Evolutionary conservation across 2,329 filamentous ascomycete genomes (phyloP).

Genomic region (Pezicula radicicola): DNA sequence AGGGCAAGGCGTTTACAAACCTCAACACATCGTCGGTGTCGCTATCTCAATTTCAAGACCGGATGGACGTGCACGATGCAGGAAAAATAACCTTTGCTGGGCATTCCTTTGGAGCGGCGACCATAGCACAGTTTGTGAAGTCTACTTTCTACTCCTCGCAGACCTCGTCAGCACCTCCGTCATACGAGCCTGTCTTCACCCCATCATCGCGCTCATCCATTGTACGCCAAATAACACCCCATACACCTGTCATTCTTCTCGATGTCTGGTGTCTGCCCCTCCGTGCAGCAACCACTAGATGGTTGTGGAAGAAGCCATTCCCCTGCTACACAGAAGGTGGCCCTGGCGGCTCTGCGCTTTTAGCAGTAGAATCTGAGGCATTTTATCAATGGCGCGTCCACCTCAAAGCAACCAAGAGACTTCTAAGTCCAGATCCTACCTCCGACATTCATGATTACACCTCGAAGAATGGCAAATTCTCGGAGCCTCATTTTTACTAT

Average conservation of each 20-base stretch:
- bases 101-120: slow-evolving; percentile 79
- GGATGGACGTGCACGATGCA: slow-evolving; percentile 65
- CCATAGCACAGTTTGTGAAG: slow-evolving; percentile 74
- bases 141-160: slow-evolving; percentile 63
- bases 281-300: slow-evolving; percentile 55
- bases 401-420: slow-evolving; percentile 63
- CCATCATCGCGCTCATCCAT: slow-evolving; percentile 55
- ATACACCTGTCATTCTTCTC: slow-evolving; percentile 65
- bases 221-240: slow-evolving; percentile 63
- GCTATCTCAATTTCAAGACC: slow-evolving; percentile 56
- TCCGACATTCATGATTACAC: slow-evolving; percentile 26
- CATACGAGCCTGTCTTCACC: slow-evolving; percentile 57
- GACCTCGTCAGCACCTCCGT: slow-evolving; percentile 39
- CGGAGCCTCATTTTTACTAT: slow-evolving; percentile 69
- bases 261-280: slow-evolving; percentile 82
- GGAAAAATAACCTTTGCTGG: slow-evolving; percentile 74
- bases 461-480: slow-evolving; percentile 8
- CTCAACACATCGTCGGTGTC: slow-evolving; percentile 46
- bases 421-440: slow-evolving; percentile 56
- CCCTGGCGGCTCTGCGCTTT: slow-evolving; percentile 54
- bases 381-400: slow-evolving; percentile 79
- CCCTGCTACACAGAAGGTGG: slow-evolving; percentile 59
- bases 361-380: slow-evolving; percentile 71
- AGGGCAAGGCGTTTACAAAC: slow-evolving; percentile 46
- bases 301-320: slow-evolving; percentile 70